Base-by-base conservation (phyloP, 75 land plant genomes). In the Sequoia sempervirens region DNA sequence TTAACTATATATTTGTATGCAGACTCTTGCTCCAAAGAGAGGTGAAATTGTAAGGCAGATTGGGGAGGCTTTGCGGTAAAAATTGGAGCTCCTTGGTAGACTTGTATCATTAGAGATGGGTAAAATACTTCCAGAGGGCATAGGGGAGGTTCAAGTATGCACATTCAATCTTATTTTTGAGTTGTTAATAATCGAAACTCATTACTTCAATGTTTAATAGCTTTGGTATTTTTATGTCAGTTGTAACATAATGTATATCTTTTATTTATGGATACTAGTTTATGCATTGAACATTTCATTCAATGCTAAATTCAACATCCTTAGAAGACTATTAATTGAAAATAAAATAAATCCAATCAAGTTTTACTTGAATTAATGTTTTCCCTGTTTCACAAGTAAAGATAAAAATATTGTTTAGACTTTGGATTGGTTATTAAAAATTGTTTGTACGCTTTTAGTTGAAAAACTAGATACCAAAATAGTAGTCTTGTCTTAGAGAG, bases 51-150 rank as follows among this genome's bases (percentile, higher is more conserved):
- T 97, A 50, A 88, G 99, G 76, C 99, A 97, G 79, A 97, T 97
- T 83, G 99, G 99, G 43, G 98, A 97, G 69, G 96, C 95, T 13
- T 83, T 97, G 78, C 90, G 98, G 66, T 87, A 87, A 20, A 97
- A 97, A 73, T 81, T 95, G 38, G 82, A 92, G 5, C 88, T 86
- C 12, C 92, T 97, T 83, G 99, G 98, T 54, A 87, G 95, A 81
- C 93, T 97, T 82, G 90, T 97, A 3, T 96, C 99, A 28, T 90
- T 97, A 73, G 99, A 97, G 87, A 96, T 97, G 99, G 99, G 99
- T 52, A 97, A 97, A 83, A 97, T 97, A 75, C 92, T 97, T 32
- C 88, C 95, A 18, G 99, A 97, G 88, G 99, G 99, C 54, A 93
- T 97, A 36, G 99, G 99, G 46, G 99, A 97, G 81, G 99, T 97